These are phyloP conservation scores for Sequoiadendron giganteum DNA, from an alignment of 75 land plant species.

Conservation along the genomic window DNA sequence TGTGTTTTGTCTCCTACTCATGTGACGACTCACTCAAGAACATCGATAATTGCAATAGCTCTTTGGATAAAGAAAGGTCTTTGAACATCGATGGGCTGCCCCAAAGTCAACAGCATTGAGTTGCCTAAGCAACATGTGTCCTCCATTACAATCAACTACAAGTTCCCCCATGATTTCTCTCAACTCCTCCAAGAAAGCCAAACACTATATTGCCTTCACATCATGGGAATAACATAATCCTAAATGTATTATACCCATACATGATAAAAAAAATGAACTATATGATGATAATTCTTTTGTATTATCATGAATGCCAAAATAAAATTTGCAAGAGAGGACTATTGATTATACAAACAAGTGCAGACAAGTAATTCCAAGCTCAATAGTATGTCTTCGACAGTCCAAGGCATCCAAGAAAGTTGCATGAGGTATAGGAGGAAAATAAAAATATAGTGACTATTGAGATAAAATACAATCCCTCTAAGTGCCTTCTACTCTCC, in stretches of 20 bases:
- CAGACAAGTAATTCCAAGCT: not conserved
- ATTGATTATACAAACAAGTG: not conserved
- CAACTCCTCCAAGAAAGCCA: not conserved
- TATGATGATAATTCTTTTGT: not conserved
- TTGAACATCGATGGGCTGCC: too few relatives aligned
- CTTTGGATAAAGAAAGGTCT: too few relatives aligned
- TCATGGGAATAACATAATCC: not conserved
- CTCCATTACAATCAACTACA: not conserved
- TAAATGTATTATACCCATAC: not conserved
- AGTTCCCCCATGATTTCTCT: not conserved
- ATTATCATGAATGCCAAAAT: not conserved
- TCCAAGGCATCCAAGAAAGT: not conserved
- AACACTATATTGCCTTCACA: not conserved
- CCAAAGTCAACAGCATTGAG: too few relatives aligned
- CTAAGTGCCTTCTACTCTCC: not conserved
- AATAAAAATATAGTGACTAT: not conserved
- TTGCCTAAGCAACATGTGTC: too few relatives aligned
- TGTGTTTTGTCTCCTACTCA: too few relatives aligned
- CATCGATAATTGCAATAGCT: too few relatives aligned
- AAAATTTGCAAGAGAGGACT: not conserved
- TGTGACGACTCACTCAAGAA: too few relatives aligned
- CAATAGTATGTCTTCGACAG: not conserved
- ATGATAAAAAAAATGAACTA: not conserved
- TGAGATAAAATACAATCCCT: not conserved
- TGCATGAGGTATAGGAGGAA: not conserved